Conservation (phyloP, 305 asterid genomes). For the Plantago rigida region DNA sequence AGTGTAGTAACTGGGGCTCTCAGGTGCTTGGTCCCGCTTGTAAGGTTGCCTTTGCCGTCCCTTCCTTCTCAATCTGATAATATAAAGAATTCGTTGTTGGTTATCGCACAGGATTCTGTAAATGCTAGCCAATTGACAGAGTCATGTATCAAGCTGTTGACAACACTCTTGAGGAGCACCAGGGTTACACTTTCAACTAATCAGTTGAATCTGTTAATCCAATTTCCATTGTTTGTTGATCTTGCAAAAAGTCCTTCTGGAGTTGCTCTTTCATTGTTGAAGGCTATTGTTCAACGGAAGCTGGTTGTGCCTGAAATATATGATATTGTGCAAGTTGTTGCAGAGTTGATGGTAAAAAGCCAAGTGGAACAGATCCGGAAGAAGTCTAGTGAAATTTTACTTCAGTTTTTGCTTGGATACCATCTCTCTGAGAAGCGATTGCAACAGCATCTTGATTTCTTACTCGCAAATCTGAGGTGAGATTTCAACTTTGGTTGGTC, state of each 20-base stretch:
- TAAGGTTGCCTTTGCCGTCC: conserved; percentile 71
- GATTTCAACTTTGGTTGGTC: conserved; percentile 17
- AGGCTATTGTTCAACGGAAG: conserved; percentile 68
- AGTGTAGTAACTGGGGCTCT: conserved; percentile 56
- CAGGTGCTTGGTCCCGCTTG: conserved; percentile 58
- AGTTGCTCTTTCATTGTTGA: conserved; percentile 73
- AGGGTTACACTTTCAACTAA: conserved; percentile 64
- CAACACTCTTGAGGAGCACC: conserved; percentile 56
- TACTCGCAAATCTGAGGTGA: conserved; percentile 66
- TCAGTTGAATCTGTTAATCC: conserved; percentile 74
- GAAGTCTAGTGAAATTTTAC: conserved; percentile 73
- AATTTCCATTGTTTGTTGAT: conserved; percentile 82
- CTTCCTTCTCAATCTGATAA: conserved; percentile 58
- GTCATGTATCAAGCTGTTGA: conserved; percentile 70
- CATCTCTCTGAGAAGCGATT: conserved; percentile 60
- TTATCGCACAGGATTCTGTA: conserved; percentile 65
- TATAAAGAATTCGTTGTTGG: conserved; percentile 65
- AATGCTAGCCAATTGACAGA: conserved; percentile 60
- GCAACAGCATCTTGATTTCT: conserved; percentile 70
- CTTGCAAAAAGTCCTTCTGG: conserved; percentile 73
- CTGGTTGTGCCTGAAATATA: conserved; percentile 78
- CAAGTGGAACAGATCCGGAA: conserved; percentile 77
- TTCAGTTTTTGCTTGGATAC: conserved; percentile 75
- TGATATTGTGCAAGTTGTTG: conserved; percentile 63
- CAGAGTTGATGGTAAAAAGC: conserved; percentile 75